phyloP scores from a whole-genome alignment of 805 yeast species.

The Yarrowia sp. region DNA sequence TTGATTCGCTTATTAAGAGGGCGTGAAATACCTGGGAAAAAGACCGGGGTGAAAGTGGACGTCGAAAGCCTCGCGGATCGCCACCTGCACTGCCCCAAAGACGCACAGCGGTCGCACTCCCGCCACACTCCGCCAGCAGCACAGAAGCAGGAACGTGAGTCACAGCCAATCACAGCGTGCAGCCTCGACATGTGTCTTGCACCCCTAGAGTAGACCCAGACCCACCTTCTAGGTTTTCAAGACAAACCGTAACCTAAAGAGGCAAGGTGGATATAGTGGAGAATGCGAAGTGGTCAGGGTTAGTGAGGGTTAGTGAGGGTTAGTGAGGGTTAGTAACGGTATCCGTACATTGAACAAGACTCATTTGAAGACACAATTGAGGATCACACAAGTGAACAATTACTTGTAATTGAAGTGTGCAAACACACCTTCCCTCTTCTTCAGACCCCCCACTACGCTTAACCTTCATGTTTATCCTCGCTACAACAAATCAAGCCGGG shows the following conservation, averaged over 20 bases:
- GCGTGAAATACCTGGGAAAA: too few species aligned
- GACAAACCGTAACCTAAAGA: conserved; percentile 1
- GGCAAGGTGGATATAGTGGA: not conserved
- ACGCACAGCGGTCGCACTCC: conserved; percentile 15
- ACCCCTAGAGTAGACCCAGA: conserved; percentile 22
- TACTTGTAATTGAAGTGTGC: too few species aligned
- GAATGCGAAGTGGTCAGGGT: too few species aligned
- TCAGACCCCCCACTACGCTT: conserved; percentile 3
- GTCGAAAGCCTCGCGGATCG: too few species aligned
- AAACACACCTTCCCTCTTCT: too few species aligned
- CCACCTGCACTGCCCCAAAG: not conserved
- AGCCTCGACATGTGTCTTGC: conserved; percentile 26
- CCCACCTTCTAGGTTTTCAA: not conserved
- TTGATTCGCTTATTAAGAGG: conserved; percentile 4
- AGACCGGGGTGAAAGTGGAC: too few species aligned
- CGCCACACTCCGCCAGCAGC: conserved; percentile 24
- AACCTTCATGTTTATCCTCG: conserved; percentile 14
- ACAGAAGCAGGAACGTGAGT: conserved; percentile 33
- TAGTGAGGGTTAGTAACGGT: too few species aligned
- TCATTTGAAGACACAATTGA: too few species aligned
- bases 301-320: too few species aligned
- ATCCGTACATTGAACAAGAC: too few species aligned
- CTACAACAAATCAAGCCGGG: conserved; percentile 2
- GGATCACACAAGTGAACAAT: too few species aligned
- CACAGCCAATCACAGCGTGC: conserved; percentile 37